These are phyloP conservation scores for Phytophthora europaea DNA, from an alignment of 352 stramenopile genomes.

Conservation along the genomic window DNA sequence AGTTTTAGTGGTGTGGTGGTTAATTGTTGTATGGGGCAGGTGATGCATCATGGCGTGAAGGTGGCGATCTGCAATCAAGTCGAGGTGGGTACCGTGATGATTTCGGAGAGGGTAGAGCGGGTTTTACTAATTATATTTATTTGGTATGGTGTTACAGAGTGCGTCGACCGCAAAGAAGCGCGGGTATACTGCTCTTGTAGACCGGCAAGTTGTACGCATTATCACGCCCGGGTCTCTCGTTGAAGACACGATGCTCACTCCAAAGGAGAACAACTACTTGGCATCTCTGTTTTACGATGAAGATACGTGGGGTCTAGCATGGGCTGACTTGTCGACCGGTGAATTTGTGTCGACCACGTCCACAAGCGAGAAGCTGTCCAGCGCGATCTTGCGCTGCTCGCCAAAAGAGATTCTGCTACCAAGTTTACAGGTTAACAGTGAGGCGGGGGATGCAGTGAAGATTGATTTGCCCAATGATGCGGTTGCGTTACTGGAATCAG, in stretches of 20 bases:
- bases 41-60: slow-evolving; percentile 87
- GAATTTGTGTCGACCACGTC: slow-evolving; percentile 79
- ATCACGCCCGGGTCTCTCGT: slow-evolving; percentile 80
- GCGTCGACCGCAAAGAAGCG: slow-evolving; percentile 58
- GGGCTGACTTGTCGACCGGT: slow-evolving; percentile 81
- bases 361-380: slow-evolving; percentile 66
- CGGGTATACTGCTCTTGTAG: slow-evolving; percentile 69
- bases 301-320: slow-evolving; percentile 65
- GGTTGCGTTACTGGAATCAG: slow-evolving; percentile 43
- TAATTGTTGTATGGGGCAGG: slow-evolving; percentile 29
- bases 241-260: slow-evolving; percentile 81
- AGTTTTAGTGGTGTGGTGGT: not conserved
- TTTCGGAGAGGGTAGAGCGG: not conserved
- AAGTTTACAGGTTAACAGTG: slow-evolving; percentile 6
- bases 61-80: slow-evolving; percentile 89
- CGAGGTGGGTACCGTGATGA: slow-evolving; percentile 44
- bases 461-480: slow-evolving; percentile 26
- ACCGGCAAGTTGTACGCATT: slow-evolving; percentile 83
- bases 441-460: not conserved
- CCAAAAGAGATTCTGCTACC: slow-evolving; percentile 80
- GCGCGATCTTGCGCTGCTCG: slow-evolving; percentile 65
- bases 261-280: slow-evolving; percentile 85
- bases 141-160: slow-evolving; percentile 37
- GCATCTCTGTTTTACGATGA: slow-evolving; percentile 55
- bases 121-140: too few relatives aligned